phyloP scores from a whole-genome alignment of 148 eudicot genomes.

The Arctostaphylos glauca region DNA sequence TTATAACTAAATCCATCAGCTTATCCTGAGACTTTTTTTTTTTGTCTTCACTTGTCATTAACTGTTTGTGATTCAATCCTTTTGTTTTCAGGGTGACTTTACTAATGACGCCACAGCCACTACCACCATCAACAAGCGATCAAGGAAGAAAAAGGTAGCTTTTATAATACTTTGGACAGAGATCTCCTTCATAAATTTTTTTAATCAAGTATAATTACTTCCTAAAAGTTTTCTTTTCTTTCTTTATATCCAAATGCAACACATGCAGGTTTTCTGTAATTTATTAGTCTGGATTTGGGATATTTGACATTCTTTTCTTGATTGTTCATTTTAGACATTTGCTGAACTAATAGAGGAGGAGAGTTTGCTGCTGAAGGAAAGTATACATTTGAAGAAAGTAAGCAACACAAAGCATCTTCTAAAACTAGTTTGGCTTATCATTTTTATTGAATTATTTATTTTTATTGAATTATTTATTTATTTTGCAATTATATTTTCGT shows the following conservation, averaged over 20 bases:
- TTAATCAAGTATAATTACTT: no score
- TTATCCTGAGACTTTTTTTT: not conserved
- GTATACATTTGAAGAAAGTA: conserved; percentile 42
- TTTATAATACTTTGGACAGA: not conserved
- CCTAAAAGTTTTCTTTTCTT: not conserved
- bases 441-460: no score
- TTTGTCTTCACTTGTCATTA: not conserved
- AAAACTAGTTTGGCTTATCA: not conserved
- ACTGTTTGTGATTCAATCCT: not conserved
- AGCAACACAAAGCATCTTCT: conserved; percentile 13
- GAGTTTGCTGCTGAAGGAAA: conserved; percentile 46
- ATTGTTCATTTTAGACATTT: conserved; percentile 38
- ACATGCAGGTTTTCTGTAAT: not conserved
- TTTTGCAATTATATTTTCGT: no score
- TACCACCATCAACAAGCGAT: conserved; percentile 31
- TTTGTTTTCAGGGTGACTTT: conserved; percentile 35
- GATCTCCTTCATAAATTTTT: not conserved
- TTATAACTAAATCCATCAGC: not conserved
- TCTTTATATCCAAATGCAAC: not conserved
- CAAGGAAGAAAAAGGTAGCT: conserved; percentile 58
- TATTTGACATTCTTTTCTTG: conserved; percentile 3
- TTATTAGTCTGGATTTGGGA: not conserved
- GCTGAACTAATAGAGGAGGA: conserved; percentile 65
- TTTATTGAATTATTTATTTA: no score
- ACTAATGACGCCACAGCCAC: conserved; percentile 30